Percentiles rank a stretch among this genome's conserved stretches.
These are phyloP conservation scores for Lomentospora prolificans DNA, from an alignment of 2,329 filamentous ascomycete species.

Conservation along the genomic window DNA sequence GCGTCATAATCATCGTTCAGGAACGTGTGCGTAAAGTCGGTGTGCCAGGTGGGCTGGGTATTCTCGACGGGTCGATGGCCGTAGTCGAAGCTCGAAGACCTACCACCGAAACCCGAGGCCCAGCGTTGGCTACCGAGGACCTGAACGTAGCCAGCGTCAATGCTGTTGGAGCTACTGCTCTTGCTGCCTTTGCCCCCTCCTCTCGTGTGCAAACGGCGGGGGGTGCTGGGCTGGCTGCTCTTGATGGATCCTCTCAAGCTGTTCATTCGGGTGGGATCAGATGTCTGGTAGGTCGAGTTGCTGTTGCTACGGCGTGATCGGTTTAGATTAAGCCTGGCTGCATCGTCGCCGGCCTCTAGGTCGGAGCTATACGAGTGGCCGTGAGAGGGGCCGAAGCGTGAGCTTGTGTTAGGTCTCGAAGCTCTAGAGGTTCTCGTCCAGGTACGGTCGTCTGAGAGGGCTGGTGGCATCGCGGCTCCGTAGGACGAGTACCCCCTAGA, in stretches of 20 bases:
- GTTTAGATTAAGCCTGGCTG: constrained; percentile 34
- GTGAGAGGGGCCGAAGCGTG: constrained; percentile 9
- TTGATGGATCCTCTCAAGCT: constrained; percentile 44
- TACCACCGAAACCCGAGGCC: constrained; percentile 36
- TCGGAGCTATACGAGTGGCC: constrained; percentile 37
- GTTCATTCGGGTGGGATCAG: constrained; percentile 50
- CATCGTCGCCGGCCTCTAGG: constrained; percentile 45
- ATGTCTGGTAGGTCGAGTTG: constrained; percentile 57
- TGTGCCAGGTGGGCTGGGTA: constrained; percentile 28
- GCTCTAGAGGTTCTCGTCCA: constrained; percentile 11
- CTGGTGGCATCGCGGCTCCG: not conserved
- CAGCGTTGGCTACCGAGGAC: constrained; percentile 49
- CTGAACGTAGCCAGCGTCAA: constrained; percentile 53
- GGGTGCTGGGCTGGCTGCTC: constrained; percentile 24
- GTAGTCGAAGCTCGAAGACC: constrained; percentile 69
- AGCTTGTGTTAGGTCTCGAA: constrained; percentile 3
- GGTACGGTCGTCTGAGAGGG: constrained; percentile 11
- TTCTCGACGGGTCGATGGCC: constrained; percentile 30
- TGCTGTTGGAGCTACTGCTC: constrained; percentile 61
- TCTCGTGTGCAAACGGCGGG: constrained; percentile 40
- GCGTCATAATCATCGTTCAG: constrained; percentile 53
- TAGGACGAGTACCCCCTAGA: constrained; percentile 5
- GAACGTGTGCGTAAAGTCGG: constrained; percentile 39
- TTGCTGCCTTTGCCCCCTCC: constrained; percentile 56
- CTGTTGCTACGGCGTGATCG: constrained; percentile 68